Percentiles rank a stretch among this genome's conserved stretches.
phyloP scores from a whole-genome alignment of 83 land plant genomes.

The Diphasiastrum complanatum region DNA sequence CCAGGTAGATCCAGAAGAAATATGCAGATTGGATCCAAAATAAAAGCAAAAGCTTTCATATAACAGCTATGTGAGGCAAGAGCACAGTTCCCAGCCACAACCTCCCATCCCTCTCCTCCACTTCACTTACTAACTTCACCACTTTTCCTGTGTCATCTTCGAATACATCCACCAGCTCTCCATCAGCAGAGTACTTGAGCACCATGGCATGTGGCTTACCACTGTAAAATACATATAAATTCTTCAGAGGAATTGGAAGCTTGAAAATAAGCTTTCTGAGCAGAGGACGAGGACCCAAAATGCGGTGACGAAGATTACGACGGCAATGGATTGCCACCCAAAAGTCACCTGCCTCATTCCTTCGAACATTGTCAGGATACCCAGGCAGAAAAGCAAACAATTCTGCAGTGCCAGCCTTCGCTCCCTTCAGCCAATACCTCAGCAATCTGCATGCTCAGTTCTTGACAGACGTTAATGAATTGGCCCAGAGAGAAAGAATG shows the following conservation, averaged over 20 bases:
- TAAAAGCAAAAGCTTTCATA: too few species aligned
- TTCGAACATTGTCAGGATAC: conserved; percentile 20
- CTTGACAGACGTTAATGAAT: not conserved
- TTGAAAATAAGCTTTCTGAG: conserved; percentile 9
- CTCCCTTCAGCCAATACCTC: conserved; percentile 15
- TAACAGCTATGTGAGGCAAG: conserved; percentile 10
- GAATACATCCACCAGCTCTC: conserved; percentile 13
- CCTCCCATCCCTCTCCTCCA: conserved; percentile 14
- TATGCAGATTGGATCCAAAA: too few species aligned
- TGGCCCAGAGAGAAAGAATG: not conserved
- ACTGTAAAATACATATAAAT: not conserved
- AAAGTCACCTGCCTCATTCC: conserved; percentile 16
- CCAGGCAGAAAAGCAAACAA: conserved; percentile 17
- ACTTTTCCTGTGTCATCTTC: conserved; percentile 12
- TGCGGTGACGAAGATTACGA: not conserved
- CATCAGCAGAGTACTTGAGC: conserved; percentile 5
- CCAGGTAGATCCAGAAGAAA: too few species aligned
- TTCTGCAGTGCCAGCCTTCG: conserved; percentile 18
- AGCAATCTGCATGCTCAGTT: conserved; percentile 10
- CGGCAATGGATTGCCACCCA: conserved; percentile 21
- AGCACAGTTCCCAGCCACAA: conserved; percentile 23
- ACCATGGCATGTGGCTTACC: conserved; percentile 8
- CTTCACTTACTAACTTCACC: conserved; percentile 12
- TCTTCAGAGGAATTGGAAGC: conserved; percentile 12
- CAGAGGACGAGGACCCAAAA: conserved; percentile 11